Evolutionary conservation across 108 stramenopile species (phyloP).

Genomic region (Parmales sp.): DNA sequence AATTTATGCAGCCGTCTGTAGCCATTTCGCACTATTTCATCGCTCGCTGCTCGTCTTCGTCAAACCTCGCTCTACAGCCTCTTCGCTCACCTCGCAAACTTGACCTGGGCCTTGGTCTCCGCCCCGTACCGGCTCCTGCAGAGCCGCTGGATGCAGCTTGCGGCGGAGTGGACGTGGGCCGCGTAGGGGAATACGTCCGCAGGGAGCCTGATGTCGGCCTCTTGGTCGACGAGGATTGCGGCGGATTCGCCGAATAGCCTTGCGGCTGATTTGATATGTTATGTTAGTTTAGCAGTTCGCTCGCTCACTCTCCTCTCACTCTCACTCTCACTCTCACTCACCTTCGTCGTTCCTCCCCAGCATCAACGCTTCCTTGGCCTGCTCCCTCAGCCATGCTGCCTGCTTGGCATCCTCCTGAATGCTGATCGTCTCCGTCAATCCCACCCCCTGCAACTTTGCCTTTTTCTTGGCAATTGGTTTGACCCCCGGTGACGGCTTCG

Average conservation of each 20-base stretch:
- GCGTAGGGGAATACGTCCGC: neutral
- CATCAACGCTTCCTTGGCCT: neutral
- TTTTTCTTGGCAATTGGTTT: neutral
- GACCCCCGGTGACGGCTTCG: neutral
- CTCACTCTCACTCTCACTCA: too few relatives aligned
- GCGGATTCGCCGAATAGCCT: neutral
- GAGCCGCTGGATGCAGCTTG: neutral
- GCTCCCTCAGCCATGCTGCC: neutral
- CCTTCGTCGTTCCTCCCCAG: neutral
- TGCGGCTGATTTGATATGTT: too few relatives aligned
- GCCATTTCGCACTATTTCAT: too few relatives aligned
- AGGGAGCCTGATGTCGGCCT: neutral
- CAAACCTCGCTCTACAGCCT: too few relatives aligned
- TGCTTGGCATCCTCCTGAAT: neutral
- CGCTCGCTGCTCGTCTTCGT: too few relatives aligned
- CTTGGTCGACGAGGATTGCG: neutral
- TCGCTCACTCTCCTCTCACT: too few relatives aligned
- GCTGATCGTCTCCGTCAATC: neutral
- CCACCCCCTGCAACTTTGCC: neutral
- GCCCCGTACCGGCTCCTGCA: neutral
- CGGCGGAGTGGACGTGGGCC: neutral
- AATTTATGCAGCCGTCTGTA: too few relatives aligned
- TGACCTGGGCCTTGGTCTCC: neutral
- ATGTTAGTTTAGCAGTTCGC: too few relatives aligned
- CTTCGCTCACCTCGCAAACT: too few relatives aligned